Evolutionary conservation across 2,329 filamentous ascomycete genomes (phyloP).

Genomic region (Chalara sp.): DNA sequence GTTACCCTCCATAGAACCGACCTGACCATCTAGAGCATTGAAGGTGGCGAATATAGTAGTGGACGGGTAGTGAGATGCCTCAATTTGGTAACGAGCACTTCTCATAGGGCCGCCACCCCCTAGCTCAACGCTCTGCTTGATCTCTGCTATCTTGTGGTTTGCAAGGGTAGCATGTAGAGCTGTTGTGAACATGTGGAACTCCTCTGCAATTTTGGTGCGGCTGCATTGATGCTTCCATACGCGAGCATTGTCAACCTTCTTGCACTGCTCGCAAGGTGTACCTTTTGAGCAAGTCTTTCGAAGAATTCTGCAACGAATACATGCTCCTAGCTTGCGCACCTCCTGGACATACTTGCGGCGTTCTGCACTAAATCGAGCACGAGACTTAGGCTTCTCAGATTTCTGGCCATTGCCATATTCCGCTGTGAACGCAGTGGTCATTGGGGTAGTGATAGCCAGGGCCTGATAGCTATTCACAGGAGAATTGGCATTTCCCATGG

Average conservation of each 20-base stretch:
- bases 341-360: slow-evolving; percentile 60
- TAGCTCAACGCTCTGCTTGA: slow-evolving; percentile 44
- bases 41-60: slow-evolving; percentile 29
- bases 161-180: slow-evolving; percentile 57
- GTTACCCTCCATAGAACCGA: slow-evolving; percentile 24
- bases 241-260: slow-evolving; percentile 54
- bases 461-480: slow-evolving; percentile 11
- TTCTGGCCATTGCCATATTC: slow-evolving; percentile 26
- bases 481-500: neutral
- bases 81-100: slow-evolving; percentile 33
- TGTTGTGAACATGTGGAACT: slow-evolving; percentile 56
- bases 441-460: slow-evolving; percentile 18
- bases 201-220: slow-evolving; percentile 53
- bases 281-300: slow-evolving; percentile 61
- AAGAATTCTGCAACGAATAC: slow-evolving; percentile 58
- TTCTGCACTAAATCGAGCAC: slow-evolving; percentile 49
- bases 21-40: slow-evolving; percentile 21
- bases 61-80: slow-evolving; percentile 53
- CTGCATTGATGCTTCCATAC: slow-evolving; percentile 61
- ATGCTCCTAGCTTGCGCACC: slow-evolving; percentile 58
- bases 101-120: slow-evolving; percentile 27
- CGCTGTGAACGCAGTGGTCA: slow-evolving; percentile 26
- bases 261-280: slow-evolving; percentile 55
- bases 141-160: slow-evolving; percentile 49
- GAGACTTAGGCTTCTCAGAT: slow-evolving; percentile 35